Conservation (phyloP, 129 eudicot genomes). For the Smallanthus sonchifolius region DNA sequence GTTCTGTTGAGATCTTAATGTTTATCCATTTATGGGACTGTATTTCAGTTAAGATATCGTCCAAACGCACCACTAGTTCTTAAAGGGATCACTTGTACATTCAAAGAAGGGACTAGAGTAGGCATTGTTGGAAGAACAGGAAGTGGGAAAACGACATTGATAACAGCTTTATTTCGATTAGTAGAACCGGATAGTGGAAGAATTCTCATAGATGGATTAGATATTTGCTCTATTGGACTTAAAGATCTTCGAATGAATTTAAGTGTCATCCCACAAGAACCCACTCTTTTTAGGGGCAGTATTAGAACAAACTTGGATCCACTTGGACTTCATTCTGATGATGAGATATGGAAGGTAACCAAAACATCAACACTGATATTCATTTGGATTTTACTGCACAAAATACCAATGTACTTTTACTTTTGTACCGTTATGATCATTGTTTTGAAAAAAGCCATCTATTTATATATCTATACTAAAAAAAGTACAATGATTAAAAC, state of each 20-base stretch:
- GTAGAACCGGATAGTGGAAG: conserved; percentile 66
- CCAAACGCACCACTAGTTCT: conserved; percentile 80
- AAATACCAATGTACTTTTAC: background rate
- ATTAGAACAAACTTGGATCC: conserved; percentile 77
- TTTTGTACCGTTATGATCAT: background rate
- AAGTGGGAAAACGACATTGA: conserved; percentile 85
- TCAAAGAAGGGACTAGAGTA: conserved; percentile 69
- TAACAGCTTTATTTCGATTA: conserved; percentile 69
- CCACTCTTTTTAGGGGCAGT: conserved; percentile 79
- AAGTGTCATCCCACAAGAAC: conserved; percentile 91
- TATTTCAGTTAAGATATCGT: conserved; percentile 66
- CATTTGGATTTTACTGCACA: background rate
- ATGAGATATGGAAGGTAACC: conserved; percentile 73
- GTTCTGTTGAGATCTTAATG: background rate
- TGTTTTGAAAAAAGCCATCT: background rate
- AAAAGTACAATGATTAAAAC: background rate
- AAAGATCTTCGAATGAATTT: conserved; percentile 75
- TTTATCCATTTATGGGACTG: background rate
- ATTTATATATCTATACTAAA: background rate
- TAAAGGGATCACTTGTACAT: conserved; percentile 77
- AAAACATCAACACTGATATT: background rate
- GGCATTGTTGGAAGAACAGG: conserved; percentile 95
- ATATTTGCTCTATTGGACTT: conserved; percentile 66
- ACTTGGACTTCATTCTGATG: conserved; percentile 61
- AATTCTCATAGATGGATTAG: conserved; percentile 59